Conservation (phyloP, 768 basidiomycete genomes). For the Piloderma croceum region DNA sequence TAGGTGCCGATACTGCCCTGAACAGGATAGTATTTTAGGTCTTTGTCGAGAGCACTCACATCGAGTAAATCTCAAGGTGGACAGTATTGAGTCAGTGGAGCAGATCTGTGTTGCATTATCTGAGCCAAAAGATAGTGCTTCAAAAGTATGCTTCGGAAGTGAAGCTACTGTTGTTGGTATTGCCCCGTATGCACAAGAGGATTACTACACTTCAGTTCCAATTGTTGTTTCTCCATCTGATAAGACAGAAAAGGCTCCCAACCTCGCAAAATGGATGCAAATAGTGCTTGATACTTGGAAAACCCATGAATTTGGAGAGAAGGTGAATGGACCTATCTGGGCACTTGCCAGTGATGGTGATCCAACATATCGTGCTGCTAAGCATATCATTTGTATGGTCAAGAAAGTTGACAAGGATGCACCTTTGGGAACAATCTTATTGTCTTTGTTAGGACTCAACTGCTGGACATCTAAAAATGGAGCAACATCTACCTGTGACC, state of each 20-base stretch:
- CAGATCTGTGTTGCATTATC: slow-evolving; percentile 8
- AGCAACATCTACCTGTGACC: slow-evolving; percentile 21
- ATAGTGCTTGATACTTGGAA: slow-evolving; percentile 13
- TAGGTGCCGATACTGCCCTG: slow-evolving; percentile 11
- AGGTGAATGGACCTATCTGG: slow-evolving; percentile 19
- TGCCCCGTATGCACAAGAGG: slow-evolving; percentile 14
- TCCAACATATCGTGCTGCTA: slow-evolving; percentile 17
- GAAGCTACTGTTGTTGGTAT: slow-evolving; percentile 26
- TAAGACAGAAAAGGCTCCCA: slow-evolving; percentile 16
- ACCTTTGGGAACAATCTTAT: slow-evolving; percentile 11
- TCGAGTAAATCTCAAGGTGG: slow-evolving; percentile 6
- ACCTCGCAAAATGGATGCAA: slow-evolving; percentile 13
- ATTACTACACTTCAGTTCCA: slow-evolving; percentile 21
- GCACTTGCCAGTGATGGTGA: slow-evolving; percentile 26
- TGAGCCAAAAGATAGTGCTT: too few species aligned
- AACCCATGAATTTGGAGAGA: slow-evolving; percentile 13
- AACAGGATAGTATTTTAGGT: slow-evolving; percentile 12
- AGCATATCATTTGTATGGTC: slow-evolving; percentile 14
- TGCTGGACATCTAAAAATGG: slow-evolving; percentile 12
- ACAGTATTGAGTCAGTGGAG: slow-evolving; percentile 6
- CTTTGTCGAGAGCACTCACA: slow-evolving; percentile 24
- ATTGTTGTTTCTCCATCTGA: slow-evolving; percentile 20
- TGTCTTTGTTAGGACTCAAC: slow-evolving; percentile 19
- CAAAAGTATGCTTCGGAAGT: slow-evolving; percentile 14
- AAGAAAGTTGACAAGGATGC: slow-evolving; percentile 7